Base-by-base conservation (phyloP, 208 protist species). In the Trypanosoma vivax region DNA sequence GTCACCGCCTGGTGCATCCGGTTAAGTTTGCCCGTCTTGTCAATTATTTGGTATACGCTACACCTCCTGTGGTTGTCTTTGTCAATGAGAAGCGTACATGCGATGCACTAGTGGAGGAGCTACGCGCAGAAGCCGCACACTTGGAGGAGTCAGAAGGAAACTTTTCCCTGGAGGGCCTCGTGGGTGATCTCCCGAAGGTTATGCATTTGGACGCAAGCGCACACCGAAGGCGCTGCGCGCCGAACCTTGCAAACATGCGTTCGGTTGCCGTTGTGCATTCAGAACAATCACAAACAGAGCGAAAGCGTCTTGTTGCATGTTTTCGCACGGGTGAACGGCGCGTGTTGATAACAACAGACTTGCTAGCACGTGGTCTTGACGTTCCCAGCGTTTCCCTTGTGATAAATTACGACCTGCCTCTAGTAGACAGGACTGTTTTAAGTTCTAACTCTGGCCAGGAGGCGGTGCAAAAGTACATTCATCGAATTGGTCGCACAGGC, bases 281-380 rank as follows among this genome's bases (percentile, higher is more conserved):
- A 14, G 79, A 84, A 42, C 55, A 90, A 27, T 81, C 77, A 30
- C 86, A 90, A 56, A 23, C 37, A 9, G 82, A 99, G 79, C 79
- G 98, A 25, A 84, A 95, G 38, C 69, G 70, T 23, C 96, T 99
- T 48, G 95, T 99, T 58, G 48, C 81, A 11, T 75, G 88, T 29
- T 99, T 99, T 72, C 72, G 96, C 39, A 49, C 62, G 3, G 95
- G 96, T 3, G 75, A 96, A 56, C 78, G 79, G 2, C 76, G 90
- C 25, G 97, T 99, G 19, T 79, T 99, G 2, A 88, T 99, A 42
- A 98, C 98, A 1, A 99, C 98, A 1, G 97, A 99, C 70, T 39
- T 98, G 7, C 82, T 92, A 13, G 86, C 93, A 4, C 71, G 95
- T 35, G 93, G 93, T 24, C 65, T 97, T 14, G 96, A 99, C 70